Base-by-base conservation (phyloP, 805 yeast genomes). In the Schizosaccharomyces osmophilus region DNA sequence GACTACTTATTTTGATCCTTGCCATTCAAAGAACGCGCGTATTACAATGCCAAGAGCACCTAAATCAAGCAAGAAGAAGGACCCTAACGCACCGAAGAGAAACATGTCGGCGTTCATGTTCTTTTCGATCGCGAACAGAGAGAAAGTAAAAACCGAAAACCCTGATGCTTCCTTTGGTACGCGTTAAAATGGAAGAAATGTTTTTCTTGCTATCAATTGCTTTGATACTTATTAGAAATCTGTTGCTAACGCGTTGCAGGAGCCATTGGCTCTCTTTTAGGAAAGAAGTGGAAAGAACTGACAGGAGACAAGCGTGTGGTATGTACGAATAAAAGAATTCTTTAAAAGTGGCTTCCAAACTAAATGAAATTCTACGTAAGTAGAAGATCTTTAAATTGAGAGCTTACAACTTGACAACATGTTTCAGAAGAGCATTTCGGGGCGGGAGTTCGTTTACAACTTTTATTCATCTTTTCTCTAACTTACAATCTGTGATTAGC, bases 11-110 rank as follows among this genome's bases (percentile, higher is more conserved):
- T 19, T 45, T 45, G 11, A 3, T 11, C 11, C 26, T 17, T 19
- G 4, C 26, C 26, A 45, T 4, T 3, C 51, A 45, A 17, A 45
- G 8, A n/a, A 45, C 51, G 51, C 51, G 26, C 13, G 13, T 22
- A 61, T 2, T 36, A 26, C 22, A 32, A 43, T 45, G 39, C 39
- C 63, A 26, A 61, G 43, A 48, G 42, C 36, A 15, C 43, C 60
- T 32, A 22, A 32, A 22, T 22, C 31, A 8, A 57, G 29, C 41
- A 31, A 24, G 5, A 36, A 36, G 31, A 57, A 42, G 70, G 95
- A 87, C 74, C 95, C 98, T 78, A 89, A 90, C 75, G 98, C 98
- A 66, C 98, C 98, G 74, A 93, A 93, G 87, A 87, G 97, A 76
- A 87, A 97, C 31, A 78, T 93, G 73, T 87, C 97, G 64, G 96